Evolutionary conservation across 805 yeast species (phyloP).

Genomic region (Kuraishia cidri): DNA sequence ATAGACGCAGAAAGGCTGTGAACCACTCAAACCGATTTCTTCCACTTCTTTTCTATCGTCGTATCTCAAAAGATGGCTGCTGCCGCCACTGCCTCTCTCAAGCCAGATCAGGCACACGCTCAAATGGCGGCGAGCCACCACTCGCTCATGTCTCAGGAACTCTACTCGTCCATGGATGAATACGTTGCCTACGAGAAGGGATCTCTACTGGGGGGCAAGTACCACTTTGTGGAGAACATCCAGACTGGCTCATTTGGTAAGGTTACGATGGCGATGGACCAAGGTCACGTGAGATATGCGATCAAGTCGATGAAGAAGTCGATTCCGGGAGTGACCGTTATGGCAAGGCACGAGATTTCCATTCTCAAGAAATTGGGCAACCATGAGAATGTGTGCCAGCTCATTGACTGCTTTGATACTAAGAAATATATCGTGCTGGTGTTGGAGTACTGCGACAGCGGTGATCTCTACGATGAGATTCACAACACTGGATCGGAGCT

Average conservation of each 20-base stretch:
- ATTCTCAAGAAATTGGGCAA: conserved; percentile 30
- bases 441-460: conserved; percentile 57
- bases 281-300: conserved; percentile 29
- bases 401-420: conserved; percentile 50
- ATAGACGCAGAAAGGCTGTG: too few relatives aligned
- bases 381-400: conserved; percentile 47
- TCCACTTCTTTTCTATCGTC: too few relatives aligned
- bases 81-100: too few relatives aligned
- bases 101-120: too few relatives aligned
- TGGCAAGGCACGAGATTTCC: conserved; percentile 48
- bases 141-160: too few relatives aligned
- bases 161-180: conserved; percentile 21
- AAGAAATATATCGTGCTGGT: conserved; percentile 42
- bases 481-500: conserved; percentile 17
- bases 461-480: conserved; percentile 58
- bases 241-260: conserved; percentile 57
- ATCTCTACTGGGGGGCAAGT: conserved; percentile 19
- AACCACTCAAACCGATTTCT: too few relatives aligned
- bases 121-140: too few relatives aligned
- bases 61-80: too few relatives aligned
- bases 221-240: conserved; percentile 31
- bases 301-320: conserved; percentile 43
- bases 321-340: conserved; percentile 27
- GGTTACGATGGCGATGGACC: conserved; percentile 44
- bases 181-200: conserved; percentile 34